Percentiles rank a stretch among this genome's conserved stretches.
Conservation (phyloP, 129 eudicot species). For the Solidago caesia region DNA sequence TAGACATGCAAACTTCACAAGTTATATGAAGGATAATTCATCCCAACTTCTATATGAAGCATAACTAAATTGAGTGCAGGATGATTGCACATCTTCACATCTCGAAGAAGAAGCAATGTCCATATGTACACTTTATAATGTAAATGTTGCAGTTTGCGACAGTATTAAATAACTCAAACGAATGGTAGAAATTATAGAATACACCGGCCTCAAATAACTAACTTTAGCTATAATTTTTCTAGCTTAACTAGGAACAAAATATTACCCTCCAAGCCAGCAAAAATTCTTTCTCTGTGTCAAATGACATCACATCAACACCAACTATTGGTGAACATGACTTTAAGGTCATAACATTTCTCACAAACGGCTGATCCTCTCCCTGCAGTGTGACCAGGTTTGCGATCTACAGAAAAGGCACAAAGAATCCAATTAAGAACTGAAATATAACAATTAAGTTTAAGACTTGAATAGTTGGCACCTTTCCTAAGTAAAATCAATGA, state of each 20-base stretch:
- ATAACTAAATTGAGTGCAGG: background rate
- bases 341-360: conserved; percentile 91
- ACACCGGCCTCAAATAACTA: no score
- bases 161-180: background rate
- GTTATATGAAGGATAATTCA: background rate
- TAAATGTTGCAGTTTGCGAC: background rate
- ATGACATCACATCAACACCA: conserved; percentile 97
- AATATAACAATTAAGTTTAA: conserved; percentile 13
- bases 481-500: background rate
- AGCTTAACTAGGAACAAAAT: background rate
- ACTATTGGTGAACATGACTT: conserved; percentile 93
- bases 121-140: background rate
- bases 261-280: conserved; percentile 97
- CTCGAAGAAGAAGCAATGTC: background rate
- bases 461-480: background rate
- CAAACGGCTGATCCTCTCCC: conserved; percentile 84
- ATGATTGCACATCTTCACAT: background rate
- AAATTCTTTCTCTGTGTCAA: conserved; percentile 87
- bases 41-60: background rate
- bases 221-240: no score
- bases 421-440: conserved; percentile 27
- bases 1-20: background rate
- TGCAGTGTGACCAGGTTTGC: conserved; percentile 94
- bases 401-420: conserved; percentile 44
- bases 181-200: no score